Percentiles rank a stretch among this genome's conserved stretches.
phyloP scores from a whole-genome alignment of 2,329 filamentous ascomycete genomes.

The Verticillium klebahnii region DNA sequence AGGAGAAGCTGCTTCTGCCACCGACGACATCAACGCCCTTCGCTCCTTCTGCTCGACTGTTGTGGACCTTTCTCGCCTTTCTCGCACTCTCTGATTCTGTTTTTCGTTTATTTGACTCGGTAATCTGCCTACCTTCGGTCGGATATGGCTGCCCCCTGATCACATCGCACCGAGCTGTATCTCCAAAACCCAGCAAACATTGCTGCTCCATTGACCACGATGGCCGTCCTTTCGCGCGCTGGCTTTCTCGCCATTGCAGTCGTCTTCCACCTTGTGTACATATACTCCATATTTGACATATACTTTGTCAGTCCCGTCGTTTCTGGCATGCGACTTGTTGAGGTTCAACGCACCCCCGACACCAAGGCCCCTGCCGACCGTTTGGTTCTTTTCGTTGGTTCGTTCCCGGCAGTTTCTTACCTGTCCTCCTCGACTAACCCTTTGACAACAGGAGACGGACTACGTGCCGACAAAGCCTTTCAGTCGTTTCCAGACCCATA shows the following conservation, averaged over 20 bases:
- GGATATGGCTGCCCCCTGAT: not conserved
- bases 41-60: not conserved
- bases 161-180: not conserved
- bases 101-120: not conserved
- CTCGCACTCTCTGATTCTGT: not conserved
- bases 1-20: not conserved
- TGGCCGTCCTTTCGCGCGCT: conserved; percentile 60
- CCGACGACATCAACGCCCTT: not conserved
- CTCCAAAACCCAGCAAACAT: not conserved
- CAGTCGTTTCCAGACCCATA: conserved; percentile 89
- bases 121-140: not conserved
- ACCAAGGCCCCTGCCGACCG: conserved; percentile 77
- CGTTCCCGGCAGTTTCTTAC: conserved; percentile 1
- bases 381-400: conserved; percentile 89
- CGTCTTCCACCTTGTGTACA: conserved; percentile 89
- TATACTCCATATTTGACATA: conserved; percentile 95
- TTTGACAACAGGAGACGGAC: conserved; percentile 64
- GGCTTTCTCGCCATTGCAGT: conserved; percentile 86
- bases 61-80: not conserved
- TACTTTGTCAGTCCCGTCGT: conserved; percentile 99
- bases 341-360: conserved; percentile 55
- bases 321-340: conserved; percentile 74
- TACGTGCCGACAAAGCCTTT: conserved; percentile 97
- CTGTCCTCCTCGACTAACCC: conserved; percentile 2
- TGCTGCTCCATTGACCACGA: conserved; percentile 20